Conservation (phyloP, 371 early-diverging fungal species). For the Paraphysoderma sedebokerense region DNA sequence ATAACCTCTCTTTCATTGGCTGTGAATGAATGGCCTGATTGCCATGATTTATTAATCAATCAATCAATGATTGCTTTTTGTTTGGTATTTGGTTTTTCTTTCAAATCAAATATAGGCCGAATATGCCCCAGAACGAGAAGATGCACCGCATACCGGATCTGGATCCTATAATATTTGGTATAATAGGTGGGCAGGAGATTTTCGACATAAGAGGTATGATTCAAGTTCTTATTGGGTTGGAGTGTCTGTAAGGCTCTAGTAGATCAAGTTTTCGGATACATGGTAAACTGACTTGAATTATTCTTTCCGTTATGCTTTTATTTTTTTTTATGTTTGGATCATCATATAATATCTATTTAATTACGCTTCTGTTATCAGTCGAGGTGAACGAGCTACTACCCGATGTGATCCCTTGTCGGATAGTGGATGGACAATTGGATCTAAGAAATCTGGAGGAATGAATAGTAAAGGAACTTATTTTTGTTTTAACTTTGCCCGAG, state of each 20-base stretch:
- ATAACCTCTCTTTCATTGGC: no score
- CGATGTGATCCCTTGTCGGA: constrained; percentile 47
- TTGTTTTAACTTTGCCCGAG: constrained; percentile 69
- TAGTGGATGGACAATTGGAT: constrained; percentile 53
- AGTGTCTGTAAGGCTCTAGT: no score
- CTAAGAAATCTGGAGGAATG: constrained; percentile 22
- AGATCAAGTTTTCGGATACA: no score
- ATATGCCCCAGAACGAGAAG: no score
- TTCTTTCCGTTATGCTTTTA: background rate
- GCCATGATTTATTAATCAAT: no score
- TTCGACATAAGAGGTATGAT: background rate
- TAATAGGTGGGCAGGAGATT: constrained; percentile 38
- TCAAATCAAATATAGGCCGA: no score
- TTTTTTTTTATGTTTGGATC: background rate
- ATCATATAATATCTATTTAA: no score
- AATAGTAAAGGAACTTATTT: constrained; percentile 26
- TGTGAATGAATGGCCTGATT: no score
- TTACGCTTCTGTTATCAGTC: background rate
- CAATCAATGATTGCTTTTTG: no score
- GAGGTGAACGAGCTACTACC: constrained; percentile 35
- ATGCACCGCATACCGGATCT: no score
- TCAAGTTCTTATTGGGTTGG: no score
- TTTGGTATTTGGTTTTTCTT: no score
- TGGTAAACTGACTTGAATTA: background rate
- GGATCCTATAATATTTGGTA: constrained; percentile 74